A percentile compares a stretch with the other conserved stretches of the same genome.
Evolutionary conservation across 257 asterid species (phyloP).

Genomic region (Plantago elongata): DNA sequence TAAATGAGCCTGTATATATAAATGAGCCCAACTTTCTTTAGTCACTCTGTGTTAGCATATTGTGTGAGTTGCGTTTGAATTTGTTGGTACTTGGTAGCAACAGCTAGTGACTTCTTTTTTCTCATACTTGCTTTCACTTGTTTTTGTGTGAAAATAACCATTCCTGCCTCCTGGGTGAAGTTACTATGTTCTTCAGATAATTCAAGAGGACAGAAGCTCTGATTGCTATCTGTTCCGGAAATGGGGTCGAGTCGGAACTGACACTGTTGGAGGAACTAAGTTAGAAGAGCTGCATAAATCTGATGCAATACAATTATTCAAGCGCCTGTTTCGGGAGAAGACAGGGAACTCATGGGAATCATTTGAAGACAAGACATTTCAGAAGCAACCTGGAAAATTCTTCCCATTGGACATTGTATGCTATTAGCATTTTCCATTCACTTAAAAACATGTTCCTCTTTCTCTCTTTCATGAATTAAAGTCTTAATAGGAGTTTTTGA

Average conservation of each 20-base stretch:
- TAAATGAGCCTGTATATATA: too few relatives aligned
- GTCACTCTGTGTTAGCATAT: too few relatives aligned
- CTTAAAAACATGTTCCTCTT: constrained; percentile 4
- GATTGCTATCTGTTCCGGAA: constrained; percentile 84
- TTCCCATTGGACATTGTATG: constrained; percentile 85
- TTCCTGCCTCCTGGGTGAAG: constrained; percentile 38
- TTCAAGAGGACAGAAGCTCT: constrained; percentile 86
- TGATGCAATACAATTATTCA: constrained; percentile 70
- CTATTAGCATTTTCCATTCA: constrained; percentile 12
- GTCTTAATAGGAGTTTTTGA: too few relatives aligned
- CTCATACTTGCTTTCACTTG: constrained; percentile 15
- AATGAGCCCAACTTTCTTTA: too few relatives aligned
- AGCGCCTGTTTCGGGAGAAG: constrained; percentile 80
- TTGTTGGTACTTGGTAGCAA: too few relatives aligned
- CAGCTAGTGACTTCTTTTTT: too few relatives aligned
- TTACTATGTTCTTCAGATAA: constrained; percentile 86
- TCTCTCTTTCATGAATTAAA: too few relatives aligned
- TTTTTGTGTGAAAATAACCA: constrained; percentile 11
- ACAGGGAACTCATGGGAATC: constrained; percentile 92
- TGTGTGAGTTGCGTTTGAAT: too few relatives aligned
- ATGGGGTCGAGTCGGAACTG: constrained; percentile 99
- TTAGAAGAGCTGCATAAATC: constrained; percentile 56
- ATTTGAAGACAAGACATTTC: constrained; percentile 66
- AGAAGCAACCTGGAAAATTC: constrained; percentile 88
- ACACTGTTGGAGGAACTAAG: constrained; percentile 78